phyloP scores from a whole-genome alignment of 176 grass and related monocot species.

The Oryza meridionalis region DNA sequence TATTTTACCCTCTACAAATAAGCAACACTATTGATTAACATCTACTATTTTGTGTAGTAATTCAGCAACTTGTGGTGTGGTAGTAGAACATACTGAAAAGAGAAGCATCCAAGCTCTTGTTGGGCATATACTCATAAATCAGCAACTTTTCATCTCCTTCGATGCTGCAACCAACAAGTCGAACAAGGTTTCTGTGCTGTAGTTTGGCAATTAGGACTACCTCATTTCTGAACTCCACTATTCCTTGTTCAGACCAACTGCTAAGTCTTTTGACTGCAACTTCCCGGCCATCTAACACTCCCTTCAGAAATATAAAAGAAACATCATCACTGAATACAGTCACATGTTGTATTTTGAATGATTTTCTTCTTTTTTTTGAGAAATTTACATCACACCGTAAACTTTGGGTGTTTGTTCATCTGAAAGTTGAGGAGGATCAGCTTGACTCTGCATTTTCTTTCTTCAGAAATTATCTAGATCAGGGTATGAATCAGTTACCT shows the following conservation, averaged over 20 bases:
- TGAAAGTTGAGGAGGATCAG: background rate
- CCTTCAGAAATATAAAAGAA: conserved; percentile 10
- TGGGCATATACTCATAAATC: conserved; percentile 48
- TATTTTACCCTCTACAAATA: conserved; percentile 13
- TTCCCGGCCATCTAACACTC: conserved; percentile 29
- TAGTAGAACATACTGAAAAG: conserved; percentile 36
- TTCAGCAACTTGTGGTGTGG: no score
- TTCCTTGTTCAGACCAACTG: conserved; percentile 46
- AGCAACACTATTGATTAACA: background rate
- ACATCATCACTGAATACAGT: background rate
- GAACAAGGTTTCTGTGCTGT: conserved; percentile 47
- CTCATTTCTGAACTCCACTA: conserved; percentile 44
- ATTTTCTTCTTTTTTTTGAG: no score
- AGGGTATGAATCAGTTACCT: conserved; percentile 19
- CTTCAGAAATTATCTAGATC: background rate
- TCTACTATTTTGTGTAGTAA: background rate
- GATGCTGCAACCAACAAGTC: conserved; percentile 38
- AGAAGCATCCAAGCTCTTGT: conserved; percentile 36
- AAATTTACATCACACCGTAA: no score
- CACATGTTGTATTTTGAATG: background rate
- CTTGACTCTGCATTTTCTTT: background rate
- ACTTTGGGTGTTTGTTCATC: background rate
- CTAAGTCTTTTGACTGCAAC: conserved; percentile 55
- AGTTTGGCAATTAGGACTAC: conserved; percentile 43
- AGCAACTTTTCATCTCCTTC: conserved; percentile 50